Percentiles rank a stretch among this genome's conserved stretches.
Conservation (phyloP, 805 yeast species). For the Candida rishiriensis region DNA sequence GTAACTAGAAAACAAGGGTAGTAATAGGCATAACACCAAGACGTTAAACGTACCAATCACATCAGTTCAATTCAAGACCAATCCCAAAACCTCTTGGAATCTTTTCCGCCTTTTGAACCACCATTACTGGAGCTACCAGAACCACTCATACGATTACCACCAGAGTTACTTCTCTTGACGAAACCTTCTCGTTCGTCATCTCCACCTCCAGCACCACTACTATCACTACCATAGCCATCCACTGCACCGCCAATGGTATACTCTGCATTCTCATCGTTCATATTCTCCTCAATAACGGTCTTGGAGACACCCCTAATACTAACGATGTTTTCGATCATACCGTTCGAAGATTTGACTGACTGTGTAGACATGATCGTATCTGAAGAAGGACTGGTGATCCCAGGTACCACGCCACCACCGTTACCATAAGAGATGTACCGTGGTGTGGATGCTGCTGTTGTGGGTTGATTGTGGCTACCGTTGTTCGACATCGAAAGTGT, state of each 20-base stretch:
- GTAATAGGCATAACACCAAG: too few species aligned
- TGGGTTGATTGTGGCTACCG: background rate
- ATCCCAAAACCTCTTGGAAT: slow-evolving; percentile 23
- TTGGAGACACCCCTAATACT: slow-evolving; percentile 80
- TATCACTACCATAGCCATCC: background rate
- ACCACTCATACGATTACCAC: too few species aligned
- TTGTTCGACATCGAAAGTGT: background rate
- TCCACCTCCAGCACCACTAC: slow-evolving; percentile 40
- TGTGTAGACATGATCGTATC: slow-evolving; percentile 8
- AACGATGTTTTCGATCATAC: slow-evolving; percentile 78
- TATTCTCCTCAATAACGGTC: slow-evolving; percentile 69
- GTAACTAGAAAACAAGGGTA: too few species aligned
- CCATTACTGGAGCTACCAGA: background rate
- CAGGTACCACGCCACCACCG: background rate
- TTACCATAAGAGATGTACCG: background rate
- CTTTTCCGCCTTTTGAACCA: slow-evolving; percentile 10
- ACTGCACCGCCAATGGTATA: too few species aligned
- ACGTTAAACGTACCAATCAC: background rate
- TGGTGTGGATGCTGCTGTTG: background rate
- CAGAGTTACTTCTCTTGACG: slow-evolving; percentile 1
- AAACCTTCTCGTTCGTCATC: slow-evolving; percentile 7
- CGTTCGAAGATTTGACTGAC: slow-evolving; percentile 38
- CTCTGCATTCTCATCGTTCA: background rate
- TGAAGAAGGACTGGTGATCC: slow-evolving; percentile 1
- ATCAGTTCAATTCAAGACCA: slow-evolving; percentile 5